Evolutionary conservation across 768 basidiomycete species (phyloP).

Genomic region (Tephrocybe sp.): DNA sequence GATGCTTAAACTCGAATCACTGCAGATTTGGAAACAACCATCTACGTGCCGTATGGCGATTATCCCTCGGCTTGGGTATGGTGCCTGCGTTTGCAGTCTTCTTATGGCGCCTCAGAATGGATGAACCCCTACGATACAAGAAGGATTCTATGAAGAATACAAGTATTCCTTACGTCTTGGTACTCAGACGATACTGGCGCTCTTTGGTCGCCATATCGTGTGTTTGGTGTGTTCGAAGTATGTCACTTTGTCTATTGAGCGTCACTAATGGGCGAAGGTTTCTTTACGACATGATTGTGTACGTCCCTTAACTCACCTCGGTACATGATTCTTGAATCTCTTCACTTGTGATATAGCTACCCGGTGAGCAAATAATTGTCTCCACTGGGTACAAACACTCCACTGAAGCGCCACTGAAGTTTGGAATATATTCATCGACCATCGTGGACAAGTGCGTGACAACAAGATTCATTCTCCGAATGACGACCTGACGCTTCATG

Average conservation of each 20-base stretch:
- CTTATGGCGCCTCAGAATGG: conserved; percentile 82
- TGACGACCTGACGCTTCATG: too few species aligned
- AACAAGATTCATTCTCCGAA: too few species aligned
- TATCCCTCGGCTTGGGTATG: conserved; percentile 80
- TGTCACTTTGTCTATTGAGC: not conserved
- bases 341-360: conserved; percentile 41
- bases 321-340: not conserved
- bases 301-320: conserved; percentile 21
- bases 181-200: conserved; percentile 77
- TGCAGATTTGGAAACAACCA: conserved; percentile 71
- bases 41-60: conserved; percentile 81
- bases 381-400: too few species aligned
- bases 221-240: conserved; percentile 53
- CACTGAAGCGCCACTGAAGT: too few species aligned
- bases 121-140: conserved; percentile 70
- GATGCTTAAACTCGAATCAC: not conserved
- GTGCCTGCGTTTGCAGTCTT: conserved; percentile 77
- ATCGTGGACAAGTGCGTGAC: conserved; percentile 59
- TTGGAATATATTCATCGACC: conserved; percentile 76
- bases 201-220: conserved; percentile 68
- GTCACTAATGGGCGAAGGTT: conserved; percentile 44
- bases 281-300: conserved; percentile 79
- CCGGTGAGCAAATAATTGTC: conserved; percentile 42
- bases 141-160: conserved; percentile 76
- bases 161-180: conserved; percentile 69